phyloP scores from a whole-genome alignment of 805 yeast genomes.

The Kluyveromyces starmeri region DNA sequence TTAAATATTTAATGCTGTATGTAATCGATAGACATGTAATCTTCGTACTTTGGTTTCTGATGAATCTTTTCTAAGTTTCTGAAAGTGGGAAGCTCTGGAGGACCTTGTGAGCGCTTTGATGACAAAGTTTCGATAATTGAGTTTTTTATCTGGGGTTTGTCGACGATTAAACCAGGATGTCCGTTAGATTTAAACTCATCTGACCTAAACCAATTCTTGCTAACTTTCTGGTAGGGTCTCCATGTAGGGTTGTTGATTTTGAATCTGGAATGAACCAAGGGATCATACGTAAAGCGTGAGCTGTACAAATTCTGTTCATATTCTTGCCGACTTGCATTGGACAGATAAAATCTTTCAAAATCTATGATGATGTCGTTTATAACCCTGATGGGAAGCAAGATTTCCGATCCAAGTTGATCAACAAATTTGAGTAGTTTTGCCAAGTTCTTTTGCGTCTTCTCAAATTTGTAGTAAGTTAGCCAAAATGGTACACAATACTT shows the following conservation, averaged over 20 bases:
- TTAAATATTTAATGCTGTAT: not conserved
- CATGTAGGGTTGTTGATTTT: conserved; percentile 27
- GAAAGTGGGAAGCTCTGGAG: conserved; percentile 44
- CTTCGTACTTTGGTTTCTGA: conserved; percentile 35
- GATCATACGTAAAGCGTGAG: conserved; percentile 12
- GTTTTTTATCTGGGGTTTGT: conserved; percentile 38
- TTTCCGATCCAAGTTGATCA: conserved; percentile 35
- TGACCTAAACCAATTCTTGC: conserved; percentile 19
- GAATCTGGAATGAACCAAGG: conserved; percentile 21
- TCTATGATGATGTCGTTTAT: conserved; percentile 36
- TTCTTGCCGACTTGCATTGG: conserved; percentile 23
- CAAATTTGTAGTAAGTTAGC: conserved; percentile 48
- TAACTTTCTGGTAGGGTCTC: conserved; percentile 11
- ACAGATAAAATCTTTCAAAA: conserved; percentile 30
- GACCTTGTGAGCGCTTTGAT: conserved; percentile 1
- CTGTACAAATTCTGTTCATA: conserved; percentile 9
- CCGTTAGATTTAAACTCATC: conserved; percentile 27
- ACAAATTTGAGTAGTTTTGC: conserved; percentile 38
- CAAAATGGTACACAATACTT: conserved; percentile 43
- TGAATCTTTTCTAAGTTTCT: conserved; percentile 58
- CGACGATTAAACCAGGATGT: conserved; percentile 31
- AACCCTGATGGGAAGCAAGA: conserved; percentile 39
- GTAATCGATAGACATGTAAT: conserved; percentile 6
- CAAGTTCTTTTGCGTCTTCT: conserved; percentile 36
- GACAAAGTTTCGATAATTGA: conserved; percentile 15